Evolutionary conservation across 2,329 filamentous ascomycete genomes (phyloP).

Genomic region (Pseudofabraea citricarpa): DNA sequence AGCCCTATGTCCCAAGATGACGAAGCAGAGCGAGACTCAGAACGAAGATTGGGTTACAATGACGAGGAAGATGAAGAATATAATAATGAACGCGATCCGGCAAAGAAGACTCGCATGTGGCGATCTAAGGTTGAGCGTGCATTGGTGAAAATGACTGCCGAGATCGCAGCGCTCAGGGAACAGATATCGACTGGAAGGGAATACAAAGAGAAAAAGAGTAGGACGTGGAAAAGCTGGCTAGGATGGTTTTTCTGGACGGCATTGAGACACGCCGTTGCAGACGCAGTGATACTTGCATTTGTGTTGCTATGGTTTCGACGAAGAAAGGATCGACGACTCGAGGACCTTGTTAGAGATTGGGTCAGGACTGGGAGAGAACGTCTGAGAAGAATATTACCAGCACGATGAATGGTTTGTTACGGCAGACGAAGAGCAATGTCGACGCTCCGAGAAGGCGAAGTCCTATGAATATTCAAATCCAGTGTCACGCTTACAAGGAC

Average conservation of each 20-base stretch:
- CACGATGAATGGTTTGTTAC: slow-evolving; percentile 30
- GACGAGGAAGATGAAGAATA: slow-evolving; percentile 37
- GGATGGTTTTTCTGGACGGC: slow-evolving; percentile 65
- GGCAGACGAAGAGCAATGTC: too few species aligned
- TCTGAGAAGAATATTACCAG: slow-evolving; percentile 51
- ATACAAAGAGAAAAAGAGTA: slow-evolving; percentile 60
- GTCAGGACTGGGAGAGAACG: slow-evolving; percentile 55
- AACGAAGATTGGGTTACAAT: slow-evolving; percentile 34
- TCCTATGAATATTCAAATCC: background rate
- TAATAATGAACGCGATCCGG: slow-evolving; percentile 34
- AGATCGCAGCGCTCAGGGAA: slow-evolving; percentile 87
- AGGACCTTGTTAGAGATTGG: slow-evolving; percentile 67
- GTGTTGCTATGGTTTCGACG: slow-evolving; percentile 69
- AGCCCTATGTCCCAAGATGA: slow-evolving; percentile 85
- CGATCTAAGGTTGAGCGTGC: slow-evolving; percentile 78
- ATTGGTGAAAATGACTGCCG: slow-evolving; percentile 83
- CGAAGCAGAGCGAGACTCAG: slow-evolving; percentile 53
- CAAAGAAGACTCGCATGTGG: slow-evolving; percentile 57
- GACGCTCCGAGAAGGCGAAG: too few species aligned
- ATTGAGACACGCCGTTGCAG: slow-evolving; percentile 69
- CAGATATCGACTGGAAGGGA: slow-evolving; percentile 77
- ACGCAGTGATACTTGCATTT: slow-evolving; percentile 61
- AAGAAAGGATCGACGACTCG: slow-evolving; percentile 65
- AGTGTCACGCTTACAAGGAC: too few species aligned
- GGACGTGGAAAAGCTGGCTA: slow-evolving; percentile 64